Conservation (phyloP, 75 land plant species). For the Selaginella moellendorffii region DNA sequence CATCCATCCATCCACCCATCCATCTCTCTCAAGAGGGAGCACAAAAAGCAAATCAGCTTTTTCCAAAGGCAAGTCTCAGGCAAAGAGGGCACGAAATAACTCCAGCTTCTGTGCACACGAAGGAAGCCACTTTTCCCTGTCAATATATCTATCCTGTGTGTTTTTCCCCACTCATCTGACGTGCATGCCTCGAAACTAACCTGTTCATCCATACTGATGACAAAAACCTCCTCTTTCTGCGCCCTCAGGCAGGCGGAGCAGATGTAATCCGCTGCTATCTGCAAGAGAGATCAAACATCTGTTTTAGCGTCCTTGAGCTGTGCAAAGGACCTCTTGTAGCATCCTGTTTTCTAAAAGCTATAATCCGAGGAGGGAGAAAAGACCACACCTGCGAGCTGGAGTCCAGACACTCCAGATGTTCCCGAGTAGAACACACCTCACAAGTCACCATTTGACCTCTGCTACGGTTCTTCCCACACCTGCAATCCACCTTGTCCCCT, state of each 20-base stretch:
- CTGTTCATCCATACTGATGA: constrained; percentile 37
- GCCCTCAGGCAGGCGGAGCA: constrained; percentile 25
- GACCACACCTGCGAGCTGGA: constrained; percentile 18
- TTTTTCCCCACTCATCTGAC: too few relatives aligned
- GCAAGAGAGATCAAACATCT: constrained; percentile 13
- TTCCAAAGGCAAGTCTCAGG: neutral
- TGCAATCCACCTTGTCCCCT: constrained; percentile 26
- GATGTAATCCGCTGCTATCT: constrained; percentile 26
- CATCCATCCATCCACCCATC: too few relatives aligned
- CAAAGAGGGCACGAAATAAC: too few relatives aligned
- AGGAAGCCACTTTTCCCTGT: too few relatives aligned
- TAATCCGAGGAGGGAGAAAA: constrained; percentile 7
- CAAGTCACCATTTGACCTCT: constrained; percentile 22
- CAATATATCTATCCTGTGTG: too few relatives aligned
- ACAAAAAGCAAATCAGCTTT: too few relatives aligned
- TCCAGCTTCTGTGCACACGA: too few relatives aligned
- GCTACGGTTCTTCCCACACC: constrained; percentile 24
- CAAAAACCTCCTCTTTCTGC: constrained; percentile 25
- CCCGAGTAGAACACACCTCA: constrained; percentile 21
- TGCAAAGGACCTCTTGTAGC: neutral
- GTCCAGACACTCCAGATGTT: constrained; percentile 24
- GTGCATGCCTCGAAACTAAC: constrained; percentile 24
- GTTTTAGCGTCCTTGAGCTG: neutral
- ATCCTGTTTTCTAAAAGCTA: neutral
- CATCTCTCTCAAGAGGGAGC: too few relatives aligned